A percentile compares a stretch with the other conserved stretches of the same genome.
Conservation (phyloP, 176 grass and related monocot genomes). For the Hordeum vulgare region DNA sequence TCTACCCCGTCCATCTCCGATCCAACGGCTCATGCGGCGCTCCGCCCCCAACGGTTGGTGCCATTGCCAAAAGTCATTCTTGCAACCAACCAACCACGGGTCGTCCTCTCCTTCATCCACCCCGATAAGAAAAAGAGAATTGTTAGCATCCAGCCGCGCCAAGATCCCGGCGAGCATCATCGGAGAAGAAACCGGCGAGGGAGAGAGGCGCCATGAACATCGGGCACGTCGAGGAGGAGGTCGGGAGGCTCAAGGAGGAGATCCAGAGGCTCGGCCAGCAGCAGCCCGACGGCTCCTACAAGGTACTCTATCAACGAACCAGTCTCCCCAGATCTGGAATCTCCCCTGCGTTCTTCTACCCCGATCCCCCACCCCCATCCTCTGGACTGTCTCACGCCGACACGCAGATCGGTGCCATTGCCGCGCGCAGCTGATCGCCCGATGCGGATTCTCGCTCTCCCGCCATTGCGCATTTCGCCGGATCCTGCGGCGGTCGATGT, state of each 20-base stretch:
- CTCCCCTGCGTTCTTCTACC: background rate
- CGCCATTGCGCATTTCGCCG: background rate
- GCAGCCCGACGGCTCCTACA: slow-evolving; percentile 81
- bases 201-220: slow-evolving; percentile 47
- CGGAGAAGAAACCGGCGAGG: background rate
- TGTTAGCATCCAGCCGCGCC: background rate
- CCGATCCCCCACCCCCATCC: too few relatives aligned
- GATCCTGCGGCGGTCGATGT: background rate
- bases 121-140: too few relatives aligned
- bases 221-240: slow-evolving; percentile 76
- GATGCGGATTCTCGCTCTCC: background rate
- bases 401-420: too few relatives aligned
- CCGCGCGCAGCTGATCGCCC: background rate
- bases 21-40: background rate
- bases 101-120: background rate
- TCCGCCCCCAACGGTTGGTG: background rate
- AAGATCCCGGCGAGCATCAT: slow-evolving; percentile 1
- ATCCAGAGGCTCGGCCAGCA: slow-evolving; percentile 79
- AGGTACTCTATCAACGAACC: slow-evolving; percentile 27
- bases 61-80: background rate
- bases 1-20: background rate
- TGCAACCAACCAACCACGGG: background rate
- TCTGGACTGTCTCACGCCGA: background rate
- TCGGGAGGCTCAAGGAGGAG: slow-evolving; percentile 82
- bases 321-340: background rate